Conservation (phyloP, 1,139 yeast species). For the Pichia sp. region DNA sequence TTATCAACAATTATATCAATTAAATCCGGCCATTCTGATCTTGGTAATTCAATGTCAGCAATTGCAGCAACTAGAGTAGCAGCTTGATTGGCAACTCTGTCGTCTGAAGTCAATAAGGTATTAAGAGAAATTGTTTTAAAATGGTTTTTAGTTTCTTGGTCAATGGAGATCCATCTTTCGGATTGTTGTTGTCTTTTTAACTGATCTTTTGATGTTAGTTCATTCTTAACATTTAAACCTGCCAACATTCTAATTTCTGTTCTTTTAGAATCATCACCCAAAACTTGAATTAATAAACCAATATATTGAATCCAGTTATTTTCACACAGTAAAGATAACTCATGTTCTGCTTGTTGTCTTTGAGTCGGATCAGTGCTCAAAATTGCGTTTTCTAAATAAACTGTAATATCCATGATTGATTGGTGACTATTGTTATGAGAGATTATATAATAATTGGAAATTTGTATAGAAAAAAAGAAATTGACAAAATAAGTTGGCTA, state of each 20-base stretch:
- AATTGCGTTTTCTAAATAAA: conserved; percentile 73
- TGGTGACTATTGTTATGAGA: neutral
- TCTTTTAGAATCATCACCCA: conserved; percentile 59
- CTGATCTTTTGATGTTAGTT: conserved; percentile 70
- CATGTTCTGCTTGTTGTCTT: conserved; percentile 76
- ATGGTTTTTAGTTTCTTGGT: conserved; percentile 46
- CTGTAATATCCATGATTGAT: conserved; percentile 56
- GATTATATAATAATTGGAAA: neutral
- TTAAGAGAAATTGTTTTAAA: conserved; percentile 64
- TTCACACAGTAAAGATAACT: conserved; percentile 64
- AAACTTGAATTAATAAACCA: conserved; percentile 62
- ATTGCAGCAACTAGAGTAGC: conserved; percentile 96
- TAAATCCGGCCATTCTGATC: conserved; percentile 81
- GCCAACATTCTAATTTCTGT: conserved; percentile 90
- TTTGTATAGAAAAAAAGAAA: neutral
- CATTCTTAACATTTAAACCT: conserved; percentile 81
- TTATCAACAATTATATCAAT: conserved; percentile 78
- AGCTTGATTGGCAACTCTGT: conserved; percentile 78
- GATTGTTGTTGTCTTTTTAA: conserved; percentile 46
- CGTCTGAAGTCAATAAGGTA: conserved; percentile 60
- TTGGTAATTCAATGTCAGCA: conserved; percentile 89
- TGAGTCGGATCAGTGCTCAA: conserved; percentile 57
- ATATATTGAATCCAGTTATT: conserved; percentile 73
- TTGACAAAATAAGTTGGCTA: neutral
- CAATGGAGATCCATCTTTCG: conserved; percentile 58